Conservation (phyloP, 2,329 filamentous ascomycete species). For the Aspergillus puulaauensis region DNA sequence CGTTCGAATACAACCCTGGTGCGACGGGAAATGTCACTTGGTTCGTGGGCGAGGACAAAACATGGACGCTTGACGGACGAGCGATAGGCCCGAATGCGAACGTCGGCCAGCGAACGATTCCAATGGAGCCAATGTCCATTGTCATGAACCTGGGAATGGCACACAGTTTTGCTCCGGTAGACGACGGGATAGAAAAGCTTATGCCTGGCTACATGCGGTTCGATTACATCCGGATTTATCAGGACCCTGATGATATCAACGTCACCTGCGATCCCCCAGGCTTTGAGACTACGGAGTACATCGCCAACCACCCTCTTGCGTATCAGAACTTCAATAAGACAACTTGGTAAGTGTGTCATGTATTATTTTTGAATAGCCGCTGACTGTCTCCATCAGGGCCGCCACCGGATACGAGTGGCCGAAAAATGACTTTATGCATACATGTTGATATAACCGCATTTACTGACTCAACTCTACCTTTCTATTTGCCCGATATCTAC, state of each 20-base stretch:
- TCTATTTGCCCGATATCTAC: background rate
- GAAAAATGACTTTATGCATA: slow-evolving; percentile 61
- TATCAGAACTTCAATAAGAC: slow-evolving; percentile 67
- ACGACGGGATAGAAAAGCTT: slow-evolving; percentile 55
- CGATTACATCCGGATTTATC: slow-evolving; percentile 71
- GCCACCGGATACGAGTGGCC: slow-evolving; percentile 59
- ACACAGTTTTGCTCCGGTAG: slow-evolving; percentile 62
- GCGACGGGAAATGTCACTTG: slow-evolving; percentile 62
- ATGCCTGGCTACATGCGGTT: slow-evolving; percentile 67
- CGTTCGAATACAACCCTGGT: slow-evolving; percentile 64
- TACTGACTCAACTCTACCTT: background rate
- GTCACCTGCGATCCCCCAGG: slow-evolving; percentile 68
- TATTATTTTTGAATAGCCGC: background rate
- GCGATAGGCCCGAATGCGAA: slow-evolving; percentile 69
- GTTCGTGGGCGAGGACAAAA: slow-evolving; percentile 65
- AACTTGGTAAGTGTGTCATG: slow-evolving; percentile 50
- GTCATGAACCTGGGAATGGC: slow-evolving; percentile 72
- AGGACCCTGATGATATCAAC: slow-evolving; percentile 57
- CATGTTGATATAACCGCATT: slow-evolving; percentile 31
- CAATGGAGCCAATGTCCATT: slow-evolving; percentile 66
- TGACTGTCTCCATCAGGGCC: slow-evolving; percentile 31
- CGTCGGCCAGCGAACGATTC: slow-evolving; percentile 63
- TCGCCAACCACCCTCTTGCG: slow-evolving; percentile 58
- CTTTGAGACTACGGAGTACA: slow-evolving; percentile 68
- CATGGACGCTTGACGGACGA: slow-evolving; percentile 62